These are phyloP conservation scores for Aureobasidium mangrovei DNA, from an alignment of 2,329 filamentous ascomycete genomes.

Conservation along the genomic window DNA sequence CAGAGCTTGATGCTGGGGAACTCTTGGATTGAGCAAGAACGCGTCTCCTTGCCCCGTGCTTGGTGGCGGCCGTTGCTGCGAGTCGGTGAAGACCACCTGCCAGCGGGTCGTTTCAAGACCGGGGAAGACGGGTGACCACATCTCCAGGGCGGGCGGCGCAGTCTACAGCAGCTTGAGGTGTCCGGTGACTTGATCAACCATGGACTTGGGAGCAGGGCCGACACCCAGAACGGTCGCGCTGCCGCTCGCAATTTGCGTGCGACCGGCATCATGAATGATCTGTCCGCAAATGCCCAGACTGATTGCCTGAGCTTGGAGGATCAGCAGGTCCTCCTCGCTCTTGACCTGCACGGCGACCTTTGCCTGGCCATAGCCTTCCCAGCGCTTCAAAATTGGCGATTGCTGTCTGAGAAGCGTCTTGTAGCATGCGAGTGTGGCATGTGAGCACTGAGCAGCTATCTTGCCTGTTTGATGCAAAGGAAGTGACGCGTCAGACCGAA, in stretches of 20 bases:
- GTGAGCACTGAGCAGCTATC: slow-evolving; percentile 89
- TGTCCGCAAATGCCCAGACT: slow-evolving; percentile 79
- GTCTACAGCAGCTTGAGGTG: slow-evolving; percentile 67
- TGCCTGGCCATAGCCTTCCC: slow-evolving; percentile 79
- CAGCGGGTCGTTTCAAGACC: no score
- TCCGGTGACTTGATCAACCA: slow-evolving; percentile 80
- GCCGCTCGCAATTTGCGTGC: slow-evolving; percentile 91
- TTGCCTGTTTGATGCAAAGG: slow-evolving; percentile 54
- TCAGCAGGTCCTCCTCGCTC: slow-evolving; percentile 67
- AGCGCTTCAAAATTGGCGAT: slow-evolving; percentile 62
- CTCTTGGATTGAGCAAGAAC: no score
- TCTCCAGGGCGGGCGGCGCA: no score
- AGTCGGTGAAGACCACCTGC: no score
- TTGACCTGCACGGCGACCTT: slow-evolving; percentile 91
- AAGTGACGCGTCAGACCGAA: no score
- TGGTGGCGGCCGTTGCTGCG: no score
- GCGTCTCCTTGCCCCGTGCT: no score
- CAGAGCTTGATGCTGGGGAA: no score
- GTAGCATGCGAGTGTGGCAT: slow-evolving; percentile 97
- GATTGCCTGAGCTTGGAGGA: slow-evolving; percentile 71
- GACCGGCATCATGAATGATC: slow-evolving; percentile 88
- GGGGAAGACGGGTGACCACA: no score
- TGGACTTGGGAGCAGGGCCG: slow-evolving; percentile 65
- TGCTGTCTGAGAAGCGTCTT: slow-evolving; percentile 59
- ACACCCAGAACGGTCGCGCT: slow-evolving; percentile 85